A percentile compares a stretch with the other conserved stretches of the same genome.
These are phyloP conservation scores for peach (Prunus persica) DNA, from an alignment of 306 rosid genomes.

Conservation along the genomic window DNA sequence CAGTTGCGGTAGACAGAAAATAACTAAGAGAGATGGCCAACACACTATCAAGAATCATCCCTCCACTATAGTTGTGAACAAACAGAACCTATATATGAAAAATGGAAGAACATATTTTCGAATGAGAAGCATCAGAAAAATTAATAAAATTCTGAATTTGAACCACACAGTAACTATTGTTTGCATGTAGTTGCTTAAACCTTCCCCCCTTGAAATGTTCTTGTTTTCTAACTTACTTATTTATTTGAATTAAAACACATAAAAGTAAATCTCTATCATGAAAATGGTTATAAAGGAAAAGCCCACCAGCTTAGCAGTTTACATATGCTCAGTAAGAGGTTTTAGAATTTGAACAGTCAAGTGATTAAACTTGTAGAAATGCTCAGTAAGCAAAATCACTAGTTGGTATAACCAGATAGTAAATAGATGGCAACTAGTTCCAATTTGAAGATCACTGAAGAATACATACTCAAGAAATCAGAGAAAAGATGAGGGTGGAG, in stretches of 20 bases:
- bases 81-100: slow-evolving; percentile 57
- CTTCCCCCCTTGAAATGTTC: too few relatives aligned
- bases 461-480: neutral
- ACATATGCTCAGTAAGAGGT: too few relatives aligned
- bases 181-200: neutral
- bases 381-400: too few relatives aligned
- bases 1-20: slow-evolving; percentile 27
- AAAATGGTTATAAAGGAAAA: too few relatives aligned
- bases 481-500: neutral
- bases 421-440: neutral
- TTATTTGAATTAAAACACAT: too few relatives aligned
- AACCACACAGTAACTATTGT: too few relatives aligned
- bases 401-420: neutral
- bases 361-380: too few relatives aligned
- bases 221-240: too few relatives aligned
- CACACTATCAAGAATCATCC: slow-evolving; percentile 43
- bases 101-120: neutral
- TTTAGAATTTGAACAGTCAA: too few relatives aligned
- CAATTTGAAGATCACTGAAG: too few relatives aligned
- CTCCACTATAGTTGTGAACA: slow-evolving; percentile 65
- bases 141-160: neutral
- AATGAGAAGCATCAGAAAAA: neutral
- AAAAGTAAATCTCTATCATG: too few relatives aligned
- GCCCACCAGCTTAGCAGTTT: too few relatives aligned
- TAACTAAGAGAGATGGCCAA: slow-evolving; percentile 42